A percentile compares a stretch with the other conserved stretches of the same genome.
phyloP scores from a whole-genome alignment of 2,329 filamentous ascomycete genomes.

The Exutisphaerella laricina region DNA sequence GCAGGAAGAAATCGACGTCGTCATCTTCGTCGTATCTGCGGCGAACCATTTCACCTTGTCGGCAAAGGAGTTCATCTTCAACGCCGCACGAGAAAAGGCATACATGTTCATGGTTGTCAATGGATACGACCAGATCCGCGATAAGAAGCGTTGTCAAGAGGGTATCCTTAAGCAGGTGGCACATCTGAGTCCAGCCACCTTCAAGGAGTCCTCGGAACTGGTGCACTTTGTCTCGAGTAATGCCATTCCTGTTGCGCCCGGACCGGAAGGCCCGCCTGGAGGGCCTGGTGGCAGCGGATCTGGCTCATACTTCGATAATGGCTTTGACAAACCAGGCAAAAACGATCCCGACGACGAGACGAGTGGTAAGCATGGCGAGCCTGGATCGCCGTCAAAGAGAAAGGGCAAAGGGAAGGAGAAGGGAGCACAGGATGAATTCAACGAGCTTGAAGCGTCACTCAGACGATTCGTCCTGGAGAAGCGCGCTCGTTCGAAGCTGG shows the following conservation, averaged over 20 bases:
- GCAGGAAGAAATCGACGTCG: constrained; percentile 97
- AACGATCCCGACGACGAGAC: constrained; percentile 51
- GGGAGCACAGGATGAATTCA: constrained; percentile 84
- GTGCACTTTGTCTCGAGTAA: constrained; percentile 99
- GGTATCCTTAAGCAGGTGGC: constrained; percentile 88
- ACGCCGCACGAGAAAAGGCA: constrained; percentile 91
- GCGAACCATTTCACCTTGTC: constrained; percentile 97
- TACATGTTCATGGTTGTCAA: constrained; percentile 99
- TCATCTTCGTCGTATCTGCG: constrained; percentile 95
- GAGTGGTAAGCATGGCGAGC: constrained; percentile 48
- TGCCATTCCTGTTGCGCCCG: constrained; percentile 69
- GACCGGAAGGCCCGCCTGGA: constrained; percentile 52
- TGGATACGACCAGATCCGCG: constrained; percentile 87
- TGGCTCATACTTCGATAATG: constrained; percentile 35
- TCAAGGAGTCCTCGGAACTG: constrained; percentile 85
- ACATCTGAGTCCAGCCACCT: constrained; percentile 82
- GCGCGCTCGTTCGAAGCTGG: constrained; percentile 87
- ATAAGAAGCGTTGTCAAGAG: constrained; percentile 85
- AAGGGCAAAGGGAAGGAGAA: constrained; percentile 74
- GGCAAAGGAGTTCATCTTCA: constrained; percentile 96
- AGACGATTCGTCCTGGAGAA: constrained; percentile 94
- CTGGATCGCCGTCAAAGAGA: constrained; percentile 38
- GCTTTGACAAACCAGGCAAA: constrained; percentile 28
- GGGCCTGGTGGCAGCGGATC: constrained; percentile 31
- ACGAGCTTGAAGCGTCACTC: constrained; percentile 79